Evolutionary conservation across 2,329 filamentous ascomycete species (phyloP).

Genomic region (Aspergillus chevalieri): DNA sequence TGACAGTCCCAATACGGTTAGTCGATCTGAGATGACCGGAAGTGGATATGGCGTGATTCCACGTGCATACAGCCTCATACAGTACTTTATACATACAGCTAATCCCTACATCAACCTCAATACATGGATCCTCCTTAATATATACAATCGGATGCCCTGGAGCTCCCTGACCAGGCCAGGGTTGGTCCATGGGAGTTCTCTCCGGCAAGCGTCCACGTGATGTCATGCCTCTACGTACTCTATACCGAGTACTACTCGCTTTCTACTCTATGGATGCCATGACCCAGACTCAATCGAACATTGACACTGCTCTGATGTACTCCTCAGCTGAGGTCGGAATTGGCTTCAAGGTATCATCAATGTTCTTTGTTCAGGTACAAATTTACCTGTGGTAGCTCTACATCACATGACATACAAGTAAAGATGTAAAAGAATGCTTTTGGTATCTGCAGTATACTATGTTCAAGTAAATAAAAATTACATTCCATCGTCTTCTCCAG

Average conservation of each 20-base stretch:
- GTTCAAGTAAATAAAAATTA: slow-evolving; percentile 14
- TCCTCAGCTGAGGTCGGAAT: too few relatives aligned
- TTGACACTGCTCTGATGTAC: too few relatives aligned
- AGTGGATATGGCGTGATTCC: background rate
- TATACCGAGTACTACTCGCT: too few relatives aligned
- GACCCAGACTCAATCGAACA: too few relatives aligned
- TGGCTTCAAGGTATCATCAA: background rate
- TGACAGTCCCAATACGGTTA: background rate
- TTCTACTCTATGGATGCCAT: too few relatives aligned
- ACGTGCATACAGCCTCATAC: background rate
- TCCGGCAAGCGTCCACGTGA: background rate
- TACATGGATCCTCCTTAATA: background rate
- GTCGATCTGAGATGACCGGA: background rate
- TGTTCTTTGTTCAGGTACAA: background rate
- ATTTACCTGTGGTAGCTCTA: too few relatives aligned
- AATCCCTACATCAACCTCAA: background rate
- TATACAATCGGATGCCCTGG: background rate
- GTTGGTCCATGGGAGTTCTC: background rate
- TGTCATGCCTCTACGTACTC: background rate
- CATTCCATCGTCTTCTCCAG: slow-evolving; percentile 56
- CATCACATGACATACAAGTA: background rate
- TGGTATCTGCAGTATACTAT: slow-evolving; percentile 13
- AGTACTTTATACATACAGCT: background rate
- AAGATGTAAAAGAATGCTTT: background rate
- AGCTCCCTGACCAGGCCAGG: background rate